Percentiles rank a stretch among this genome's conserved stretches.
These are phyloP conservation scores for Alternaria brassicicola DNA, from an alignment of 2,329 filamentous ascomycete species.

Conservation along the genomic window DNA sequence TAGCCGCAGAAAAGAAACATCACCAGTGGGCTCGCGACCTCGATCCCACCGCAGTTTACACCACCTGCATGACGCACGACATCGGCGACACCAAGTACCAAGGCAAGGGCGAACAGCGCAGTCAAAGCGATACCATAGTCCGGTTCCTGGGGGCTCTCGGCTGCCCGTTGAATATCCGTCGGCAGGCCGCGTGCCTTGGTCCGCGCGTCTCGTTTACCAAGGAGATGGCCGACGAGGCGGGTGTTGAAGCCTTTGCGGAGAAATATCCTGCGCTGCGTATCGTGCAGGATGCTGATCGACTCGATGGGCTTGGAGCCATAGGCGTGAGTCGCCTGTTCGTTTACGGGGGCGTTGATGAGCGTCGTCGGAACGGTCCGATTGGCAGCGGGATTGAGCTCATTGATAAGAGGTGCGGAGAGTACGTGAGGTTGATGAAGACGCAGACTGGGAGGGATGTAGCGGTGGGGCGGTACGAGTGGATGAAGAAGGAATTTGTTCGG, in stretches of 20 bases:
- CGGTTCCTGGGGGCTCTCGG: neutral
- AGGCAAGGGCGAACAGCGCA: neutral
- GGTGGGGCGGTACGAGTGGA: neutral
- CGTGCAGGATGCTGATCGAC: neutral
- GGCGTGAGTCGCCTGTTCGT: neutral
- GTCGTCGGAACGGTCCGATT: too few species aligned
- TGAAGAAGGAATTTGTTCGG: neutral
- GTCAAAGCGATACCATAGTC: neutral
- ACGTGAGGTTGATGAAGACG: neutral
- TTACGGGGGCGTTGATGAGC: neutral
- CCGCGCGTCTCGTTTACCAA: neutral
- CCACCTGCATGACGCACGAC: neutral
- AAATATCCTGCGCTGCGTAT: neutral
- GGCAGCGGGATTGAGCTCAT: neutral
- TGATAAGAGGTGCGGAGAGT: neutral
- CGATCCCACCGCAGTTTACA: neutral
- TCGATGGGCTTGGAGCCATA: neutral
- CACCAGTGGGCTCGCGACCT: neutral
- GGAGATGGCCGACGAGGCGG: neutral
- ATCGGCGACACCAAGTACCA: neutral
- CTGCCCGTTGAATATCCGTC: neutral
- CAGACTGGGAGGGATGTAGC: neutral
- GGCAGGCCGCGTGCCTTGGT: neutral
- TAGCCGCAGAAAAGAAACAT: neutral
- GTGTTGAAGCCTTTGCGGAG: neutral